Percentiles rank a stretch among this genome's conserved stretches.
phyloP scores from a whole-genome alignment of 2,329 filamentous ascomycete species.

The Aureobasidium vineae region DNA sequence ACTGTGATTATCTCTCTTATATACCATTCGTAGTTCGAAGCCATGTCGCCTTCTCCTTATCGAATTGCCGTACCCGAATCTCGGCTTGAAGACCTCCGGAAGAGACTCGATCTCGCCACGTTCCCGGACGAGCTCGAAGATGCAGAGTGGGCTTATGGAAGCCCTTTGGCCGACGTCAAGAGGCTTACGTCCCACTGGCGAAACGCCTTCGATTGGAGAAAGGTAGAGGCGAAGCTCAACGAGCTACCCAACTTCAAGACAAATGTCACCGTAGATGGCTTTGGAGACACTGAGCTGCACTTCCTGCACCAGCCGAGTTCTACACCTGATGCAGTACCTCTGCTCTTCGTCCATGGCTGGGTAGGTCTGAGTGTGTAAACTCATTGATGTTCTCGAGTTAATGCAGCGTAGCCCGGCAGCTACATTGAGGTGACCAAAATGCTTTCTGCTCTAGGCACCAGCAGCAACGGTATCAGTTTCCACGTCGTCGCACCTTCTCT shows the following conservation, averaged over 20 bases:
- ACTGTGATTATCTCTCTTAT: neutral
- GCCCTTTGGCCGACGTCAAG: slow-evolving; percentile 60
- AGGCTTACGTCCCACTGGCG: slow-evolving; percentile 59
- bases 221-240: slow-evolving; percentile 59
- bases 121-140: slow-evolving; percentile 58
- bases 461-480: slow-evolving; percentile 48
- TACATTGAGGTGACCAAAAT: slow-evolving; percentile 66
- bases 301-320: slow-evolving; percentile 61
- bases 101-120: slow-evolving; percentile 54
- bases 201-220: slow-evolving; percentile 59
- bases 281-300: slow-evolving; percentile 61
- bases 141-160: slow-evolving; percentile 58
- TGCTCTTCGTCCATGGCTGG: slow-evolving; percentile 67
- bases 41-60: slow-evolving; percentile 38
- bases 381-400: neutral
- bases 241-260: slow-evolving; percentile 59
- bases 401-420: slow-evolving; percentile 56
- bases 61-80: slow-evolving; percentile 54
- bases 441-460: slow-evolving; percentile 48
- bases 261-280: slow-evolving; percentile 55
- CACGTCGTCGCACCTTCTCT: slow-evolving; percentile 55
- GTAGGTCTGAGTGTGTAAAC: neutral
- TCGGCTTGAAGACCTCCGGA: slow-evolving; percentile 54
- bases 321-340: slow-evolving; percentile 55
- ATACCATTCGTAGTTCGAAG: neutral